phyloP scores from a whole-genome alignment of 176 grass and related monocot genomes.

The Leersia perrieri region DNA sequence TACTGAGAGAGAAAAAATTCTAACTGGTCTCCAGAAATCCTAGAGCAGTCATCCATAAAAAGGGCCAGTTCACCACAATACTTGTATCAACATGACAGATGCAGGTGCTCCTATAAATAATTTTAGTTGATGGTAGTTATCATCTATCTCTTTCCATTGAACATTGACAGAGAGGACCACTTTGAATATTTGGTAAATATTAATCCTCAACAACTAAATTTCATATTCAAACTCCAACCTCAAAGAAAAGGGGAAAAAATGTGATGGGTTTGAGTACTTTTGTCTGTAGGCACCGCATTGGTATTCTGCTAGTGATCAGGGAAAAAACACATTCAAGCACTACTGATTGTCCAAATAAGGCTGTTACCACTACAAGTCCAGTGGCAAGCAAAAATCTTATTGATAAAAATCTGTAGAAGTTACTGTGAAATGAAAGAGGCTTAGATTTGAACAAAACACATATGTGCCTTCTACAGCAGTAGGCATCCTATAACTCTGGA shows the following conservation, averaged over 20 bases:
- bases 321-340: background rate
- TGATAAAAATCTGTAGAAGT: background rate
- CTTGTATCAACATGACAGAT: background rate
- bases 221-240: background rate
- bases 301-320: background rate
- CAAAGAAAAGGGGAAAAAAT: background rate
- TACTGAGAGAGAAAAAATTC: background rate
- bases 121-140: background rate
- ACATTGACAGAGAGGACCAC: background rate
- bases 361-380: background rate
- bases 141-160: background rate
- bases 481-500: background rate
- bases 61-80: background rate
- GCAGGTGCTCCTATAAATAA: background rate
- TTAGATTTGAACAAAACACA: background rate
- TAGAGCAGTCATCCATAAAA: background rate
- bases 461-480: background rate
- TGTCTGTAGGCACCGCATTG: background rate
- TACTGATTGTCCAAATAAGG: background rate
- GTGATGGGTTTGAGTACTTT: background rate
- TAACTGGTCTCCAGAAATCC: conserved; percentile 7
- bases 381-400: background rate
- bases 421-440: conserved; percentile 9
- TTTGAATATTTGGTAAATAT: background rate
- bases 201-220: background rate